Evolutionary conservation across 768 basidiomycete genomes (phyloP).

Genomic region (Neoboletus magnificus): DNA sequence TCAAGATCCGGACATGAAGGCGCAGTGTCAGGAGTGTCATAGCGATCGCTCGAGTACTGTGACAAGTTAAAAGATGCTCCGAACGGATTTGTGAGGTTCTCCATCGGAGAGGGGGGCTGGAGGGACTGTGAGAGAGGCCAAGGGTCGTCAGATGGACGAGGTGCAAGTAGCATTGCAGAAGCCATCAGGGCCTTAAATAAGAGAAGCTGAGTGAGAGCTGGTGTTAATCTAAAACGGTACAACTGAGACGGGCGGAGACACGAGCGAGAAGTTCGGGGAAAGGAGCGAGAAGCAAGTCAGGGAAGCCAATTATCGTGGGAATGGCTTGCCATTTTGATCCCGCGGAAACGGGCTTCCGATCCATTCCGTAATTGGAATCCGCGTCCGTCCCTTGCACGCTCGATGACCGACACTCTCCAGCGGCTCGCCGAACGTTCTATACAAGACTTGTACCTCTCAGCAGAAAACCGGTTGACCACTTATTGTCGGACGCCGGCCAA

Average conservation of each 20-base stretch:
- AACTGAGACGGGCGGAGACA: neutral
- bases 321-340: neutral
- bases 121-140: constrained; percentile 7
- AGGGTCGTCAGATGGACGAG: neutral
- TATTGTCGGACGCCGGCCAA: too few relatives aligned
- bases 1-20: constrained; percentile 26
- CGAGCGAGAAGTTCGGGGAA: constrained; percentile 10
- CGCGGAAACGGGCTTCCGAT: neutral
- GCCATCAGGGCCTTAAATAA: constrained; percentile 1
- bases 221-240: neutral
- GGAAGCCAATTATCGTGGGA: constrained; percentile 13
- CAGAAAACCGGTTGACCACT: too few relatives aligned
- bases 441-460: too few relatives aligned
- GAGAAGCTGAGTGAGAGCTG: too few relatives aligned
- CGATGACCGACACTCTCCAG: too few relatives aligned
- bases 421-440: too few relatives aligned
- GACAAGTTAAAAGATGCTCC: neutral
- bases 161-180: constrained; percentile 1
- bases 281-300: constrained; percentile 10
- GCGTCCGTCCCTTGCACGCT: too few relatives aligned
- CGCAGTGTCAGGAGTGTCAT: neutral
- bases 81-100: constrained; percentile 14
- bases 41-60: constrained; percentile 1
- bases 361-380: neutral
- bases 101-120: constrained; percentile 2